A percentile compares a stretch with the other conserved stretches of the same genome.
Conservation (phyloP, 1,139 yeast genomes). For the Yamadazyma epiphylla region DNA sequence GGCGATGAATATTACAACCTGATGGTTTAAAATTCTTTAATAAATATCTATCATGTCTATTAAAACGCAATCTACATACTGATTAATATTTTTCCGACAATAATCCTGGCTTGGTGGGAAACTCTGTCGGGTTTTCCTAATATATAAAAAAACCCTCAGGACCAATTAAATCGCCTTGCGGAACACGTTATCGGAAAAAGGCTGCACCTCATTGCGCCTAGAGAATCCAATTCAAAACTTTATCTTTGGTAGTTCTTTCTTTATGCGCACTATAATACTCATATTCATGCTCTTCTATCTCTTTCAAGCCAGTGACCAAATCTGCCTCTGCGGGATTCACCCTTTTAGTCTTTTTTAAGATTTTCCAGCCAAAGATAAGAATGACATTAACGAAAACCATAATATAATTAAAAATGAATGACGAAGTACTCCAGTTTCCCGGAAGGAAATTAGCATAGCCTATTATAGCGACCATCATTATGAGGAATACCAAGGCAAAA, state of each 20-base stretch:
- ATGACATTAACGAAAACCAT: conserved; percentile 26
- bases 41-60: too few relatives aligned
- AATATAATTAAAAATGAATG: conserved; percentile 37
- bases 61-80: too few relatives aligned
- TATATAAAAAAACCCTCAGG: too few relatives aligned
- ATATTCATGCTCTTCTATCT: conserved; percentile 38
- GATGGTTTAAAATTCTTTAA: too few relatives aligned
- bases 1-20: too few relatives aligned
- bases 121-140: too few relatives aligned
- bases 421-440: conserved; percentile 20
- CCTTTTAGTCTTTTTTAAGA: conserved; percentile 21
- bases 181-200: too few relatives aligned
- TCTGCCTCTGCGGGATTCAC: conserved; percentile 26
- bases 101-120: too few relatives aligned
- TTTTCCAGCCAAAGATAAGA: conserved; percentile 24
- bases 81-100: too few relatives aligned
- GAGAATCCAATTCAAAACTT: background rate
- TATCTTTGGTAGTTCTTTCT: background rate
- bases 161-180: too few relatives aligned
- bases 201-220: too few relatives aligned
- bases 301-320: conserved; percentile 29
- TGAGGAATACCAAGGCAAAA: conserved; percentile 28
- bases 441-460: conserved; percentile 38
- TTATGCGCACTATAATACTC: conserved; percentile 7
- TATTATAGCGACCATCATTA: conserved; percentile 31